A percentile compares a stretch with the other conserved stretches of the same genome.
phyloP scores from a whole-genome alignment of 2,329 filamentous ascomycete genomes.

The Alternaria dauci region DNA sequence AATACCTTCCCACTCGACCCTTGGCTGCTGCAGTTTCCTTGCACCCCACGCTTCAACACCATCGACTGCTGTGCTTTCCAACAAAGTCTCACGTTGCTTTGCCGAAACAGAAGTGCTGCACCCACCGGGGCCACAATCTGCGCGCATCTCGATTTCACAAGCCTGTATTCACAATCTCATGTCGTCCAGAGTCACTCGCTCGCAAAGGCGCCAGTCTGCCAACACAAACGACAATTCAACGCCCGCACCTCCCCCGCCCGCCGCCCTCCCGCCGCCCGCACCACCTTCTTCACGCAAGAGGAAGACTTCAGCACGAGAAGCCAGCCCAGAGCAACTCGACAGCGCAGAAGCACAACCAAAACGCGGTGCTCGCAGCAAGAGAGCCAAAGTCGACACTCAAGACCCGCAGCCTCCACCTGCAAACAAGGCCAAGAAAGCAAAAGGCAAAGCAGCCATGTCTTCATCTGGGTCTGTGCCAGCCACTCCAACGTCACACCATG shows the following conservation, averaged over 20 bases:
- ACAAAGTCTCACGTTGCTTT: conserved; percentile 31
- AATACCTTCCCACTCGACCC: conserved; percentile 29
- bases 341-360: conserved; percentile 34
- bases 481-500: conserved; percentile 1
- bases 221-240: conserved; percentile 49
- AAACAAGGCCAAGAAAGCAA: conserved; percentile 67
- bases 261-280: conserved; percentile 54
- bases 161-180: conserved; percentile 70
- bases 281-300: conserved; percentile 72
- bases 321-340: conserved; percentile 57
- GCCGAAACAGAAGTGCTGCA: conserved; percentile 38
- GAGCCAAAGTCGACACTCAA: conserved; percentile 71
- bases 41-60: conserved; percentile 5
- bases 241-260: conserved; percentile 50
- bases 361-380: conserved; percentile 55
- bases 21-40: conserved; percentile 20
- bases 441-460: conserved; percentile 73
- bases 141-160: conserved; percentile 38
- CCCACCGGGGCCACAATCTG: conserved; percentile 42
- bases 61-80: conserved; percentile 22
- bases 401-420: conserved; percentile 51
- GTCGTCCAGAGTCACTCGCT: conserved; percentile 96
- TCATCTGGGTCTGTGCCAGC: conserved; percentile 67
- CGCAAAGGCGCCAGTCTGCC: conserved; percentile 85
- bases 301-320: conserved; percentile 67